phyloP scores from a whole-genome alignment of 2,329 filamentous ascomycete species.

The Tricladium varicosporioides region DNA sequence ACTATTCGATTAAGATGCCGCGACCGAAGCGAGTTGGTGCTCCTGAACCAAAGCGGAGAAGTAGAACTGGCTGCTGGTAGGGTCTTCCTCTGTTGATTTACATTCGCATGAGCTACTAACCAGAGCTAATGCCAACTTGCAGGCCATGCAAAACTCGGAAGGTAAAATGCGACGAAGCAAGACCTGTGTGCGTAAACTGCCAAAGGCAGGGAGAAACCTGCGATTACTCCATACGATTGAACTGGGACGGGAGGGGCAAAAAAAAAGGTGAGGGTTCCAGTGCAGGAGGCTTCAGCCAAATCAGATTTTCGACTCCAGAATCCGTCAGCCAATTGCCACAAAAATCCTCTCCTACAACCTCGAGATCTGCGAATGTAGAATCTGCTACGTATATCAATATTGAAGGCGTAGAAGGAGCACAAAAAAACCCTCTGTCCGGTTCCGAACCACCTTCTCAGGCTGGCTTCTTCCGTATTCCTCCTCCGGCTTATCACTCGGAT shows the following conservation, averaged over 20 bases:
- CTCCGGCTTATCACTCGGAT: conserved; percentile 1
- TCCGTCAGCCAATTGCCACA: too few relatives aligned
- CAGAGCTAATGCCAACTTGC: conserved; percentile 10
- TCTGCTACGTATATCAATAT: too few relatives aligned
- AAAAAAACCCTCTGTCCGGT: too few relatives aligned
- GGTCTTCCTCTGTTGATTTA: not conserved
- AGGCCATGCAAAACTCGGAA: conserved; percentile 80
- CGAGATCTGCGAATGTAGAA: too few relatives aligned
- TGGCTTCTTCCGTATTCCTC: not conserved
- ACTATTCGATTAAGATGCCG: conserved; percentile 48
- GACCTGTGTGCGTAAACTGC: conserved; percentile 71
- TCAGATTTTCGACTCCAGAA: conserved; percentile 13
- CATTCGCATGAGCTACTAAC: not conserved
- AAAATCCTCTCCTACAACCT: too few relatives aligned
- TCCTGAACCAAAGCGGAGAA: conserved; percentile 63
- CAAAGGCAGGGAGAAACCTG: conserved; percentile 68
- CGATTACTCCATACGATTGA: conserved; percentile 78
- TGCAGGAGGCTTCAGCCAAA: conserved; percentile 3
- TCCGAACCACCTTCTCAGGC: too few relatives aligned
- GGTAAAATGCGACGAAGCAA: conserved; percentile 79
- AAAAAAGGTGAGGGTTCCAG: conserved; percentile 45
- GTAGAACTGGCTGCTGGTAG: conserved; percentile 67
- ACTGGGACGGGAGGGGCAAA: conserved; percentile 73
- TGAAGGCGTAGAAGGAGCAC: too few relatives aligned
- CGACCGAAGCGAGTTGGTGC: conserved; percentile 63